These are phyloP conservation scores for Paradendryphiella salina DNA, from an alignment of 2,329 filamentous ascomycete species.

Conservation along the genomic window DNA sequence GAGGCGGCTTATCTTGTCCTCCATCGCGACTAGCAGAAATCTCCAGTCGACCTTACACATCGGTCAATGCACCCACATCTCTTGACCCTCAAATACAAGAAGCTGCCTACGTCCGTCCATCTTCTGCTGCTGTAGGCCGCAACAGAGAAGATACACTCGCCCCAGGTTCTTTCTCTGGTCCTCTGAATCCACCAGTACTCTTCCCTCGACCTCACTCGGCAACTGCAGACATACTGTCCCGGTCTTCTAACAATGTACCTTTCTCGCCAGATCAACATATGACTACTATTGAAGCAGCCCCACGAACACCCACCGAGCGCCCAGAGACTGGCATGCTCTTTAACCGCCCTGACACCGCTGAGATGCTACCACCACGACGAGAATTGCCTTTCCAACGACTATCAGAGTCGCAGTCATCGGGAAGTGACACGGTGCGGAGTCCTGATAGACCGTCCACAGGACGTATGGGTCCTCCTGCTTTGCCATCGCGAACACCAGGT, in stretches of 20 bases:
- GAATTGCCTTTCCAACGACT: conserved; percentile 48
- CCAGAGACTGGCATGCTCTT: conserved; percentile 26
- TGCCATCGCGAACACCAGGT: conserved; percentile 29
- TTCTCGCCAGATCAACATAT: conserved; percentile 4
- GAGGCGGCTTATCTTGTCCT: conserved; percentile 26
- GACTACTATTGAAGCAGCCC: conserved; percentile 10
- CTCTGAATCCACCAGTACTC: conserved; percentile 32
- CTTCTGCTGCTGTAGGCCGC: conserved; percentile 20
- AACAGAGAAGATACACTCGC: neutral
- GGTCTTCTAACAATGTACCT: neutral
- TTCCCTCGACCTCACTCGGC: conserved; percentile 34
- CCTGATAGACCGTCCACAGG: conserved; percentile 31
- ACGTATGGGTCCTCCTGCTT: conserved; percentile 39
- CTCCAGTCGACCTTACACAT: conserved; percentile 29
- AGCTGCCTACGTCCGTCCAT: conserved; percentile 17
- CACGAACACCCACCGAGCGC: conserved; percentile 10
- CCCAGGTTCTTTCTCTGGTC: conserved; percentile 8
- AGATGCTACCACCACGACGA: conserved; percentile 42
- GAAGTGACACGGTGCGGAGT: conserved; percentile 26
- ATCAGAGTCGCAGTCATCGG: conserved; percentile 33
- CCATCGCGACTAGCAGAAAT: conserved; percentile 35
- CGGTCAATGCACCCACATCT: conserved; percentile 16
- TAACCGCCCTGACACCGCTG: conserved; percentile 16
- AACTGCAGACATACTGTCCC: conserved; percentile 18
- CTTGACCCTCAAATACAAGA: conserved; percentile 18